A percentile compares a stretch with the other conserved stretches of the same genome.
Evolutionary conservation across 805 yeast species (phyloP).

Genomic region (Torulaspora quercuum): DNA sequence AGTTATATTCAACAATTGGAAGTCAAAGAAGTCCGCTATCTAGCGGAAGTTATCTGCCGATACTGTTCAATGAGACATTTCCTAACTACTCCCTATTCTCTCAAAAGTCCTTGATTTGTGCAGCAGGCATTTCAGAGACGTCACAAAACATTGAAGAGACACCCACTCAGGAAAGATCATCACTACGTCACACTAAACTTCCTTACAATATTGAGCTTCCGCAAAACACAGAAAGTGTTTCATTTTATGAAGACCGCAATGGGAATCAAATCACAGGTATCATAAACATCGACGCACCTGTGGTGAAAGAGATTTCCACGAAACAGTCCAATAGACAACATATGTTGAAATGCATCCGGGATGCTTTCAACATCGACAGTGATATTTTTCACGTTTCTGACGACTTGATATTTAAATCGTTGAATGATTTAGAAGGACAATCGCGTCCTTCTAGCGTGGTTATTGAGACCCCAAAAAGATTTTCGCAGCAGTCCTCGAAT

Average conservation of each 20-base stretch:
- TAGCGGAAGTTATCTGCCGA: constrained; percentile 61
- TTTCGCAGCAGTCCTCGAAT: constrained; percentile 38
- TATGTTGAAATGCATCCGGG: constrained; percentile 55
- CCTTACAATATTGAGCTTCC: constrained; percentile 16
- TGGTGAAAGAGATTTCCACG: constrained; percentile 24
- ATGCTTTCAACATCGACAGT: constrained; percentile 59
- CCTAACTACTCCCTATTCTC: constrained; percentile 58
- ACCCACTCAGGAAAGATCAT: constrained; percentile 24
- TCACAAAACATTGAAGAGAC: constrained; percentile 11
- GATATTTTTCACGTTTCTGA: constrained; percentile 53
- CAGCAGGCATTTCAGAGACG: constrained; percentile 41
- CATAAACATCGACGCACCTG: constrained; percentile 42
- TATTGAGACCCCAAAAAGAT: constrained; percentile 45
- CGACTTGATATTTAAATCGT: constrained; percentile 58
- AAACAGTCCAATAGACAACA: constrained; percentile 43
- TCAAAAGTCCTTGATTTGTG: constrained; percentile 49
- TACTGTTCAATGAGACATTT: constrained; percentile 56
- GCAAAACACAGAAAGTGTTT: not conserved
- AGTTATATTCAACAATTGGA: constrained; percentile 37
- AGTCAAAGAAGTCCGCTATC: constrained; percentile 54
- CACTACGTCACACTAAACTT: constrained; percentile 22
- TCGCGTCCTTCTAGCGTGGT: constrained; percentile 48
- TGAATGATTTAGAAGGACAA: constrained; percentile 34
- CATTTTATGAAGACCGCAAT: not conserved
- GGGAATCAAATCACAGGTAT: constrained; percentile 43